Conservation (phyloP, 2,329 filamentous ascomycete genomes). For the Colletotrichum spaethianum region DNA sequence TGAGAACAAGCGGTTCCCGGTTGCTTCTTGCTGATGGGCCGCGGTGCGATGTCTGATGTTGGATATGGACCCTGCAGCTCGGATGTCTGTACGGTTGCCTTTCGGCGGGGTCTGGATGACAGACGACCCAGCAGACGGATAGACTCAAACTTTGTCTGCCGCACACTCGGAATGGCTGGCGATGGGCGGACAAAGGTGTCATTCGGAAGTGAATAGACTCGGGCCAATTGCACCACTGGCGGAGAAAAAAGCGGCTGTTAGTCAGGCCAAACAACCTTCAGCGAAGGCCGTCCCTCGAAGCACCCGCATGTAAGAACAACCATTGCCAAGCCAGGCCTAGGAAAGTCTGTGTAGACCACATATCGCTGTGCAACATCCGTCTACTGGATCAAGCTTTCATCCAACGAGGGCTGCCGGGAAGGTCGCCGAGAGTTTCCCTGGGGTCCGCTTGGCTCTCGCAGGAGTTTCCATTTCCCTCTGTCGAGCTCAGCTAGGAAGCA, state of each 20-base stretch:
- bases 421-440: conserved; percentile 5
- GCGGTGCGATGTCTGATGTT: not conserved
- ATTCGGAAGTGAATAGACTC: conserved; percentile 4
- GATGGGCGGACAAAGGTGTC: conserved; percentile 11
- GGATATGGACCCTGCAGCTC: conserved; percentile 7
- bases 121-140: not conserved
- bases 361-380: not conserved
- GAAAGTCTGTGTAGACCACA: not conserved
- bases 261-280: not conserved
- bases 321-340: not conserved
- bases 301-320: not conserved
- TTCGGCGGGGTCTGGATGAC: not conserved
- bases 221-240: conserved; percentile 10
- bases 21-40: not conserved
- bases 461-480: not conserved
- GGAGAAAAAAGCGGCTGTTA: conserved; percentile 15
- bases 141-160: not conserved
- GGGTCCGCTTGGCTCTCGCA: not conserved
- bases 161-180: conserved; percentile 8
- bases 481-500: conserved; percentile 5
- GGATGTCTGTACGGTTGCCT: conserved; percentile 5
- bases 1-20: not conserved
- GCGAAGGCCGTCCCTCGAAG: not conserved
- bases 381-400: not conserved
- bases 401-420: conserved; percentile 14